A percentile compares a stretch with the other conserved stretches of the same genome.
Evolutionary conservation across 2,329 filamentous ascomycete species (phyloP).

Genomic region (Fusarium chlamydosporum): DNA sequence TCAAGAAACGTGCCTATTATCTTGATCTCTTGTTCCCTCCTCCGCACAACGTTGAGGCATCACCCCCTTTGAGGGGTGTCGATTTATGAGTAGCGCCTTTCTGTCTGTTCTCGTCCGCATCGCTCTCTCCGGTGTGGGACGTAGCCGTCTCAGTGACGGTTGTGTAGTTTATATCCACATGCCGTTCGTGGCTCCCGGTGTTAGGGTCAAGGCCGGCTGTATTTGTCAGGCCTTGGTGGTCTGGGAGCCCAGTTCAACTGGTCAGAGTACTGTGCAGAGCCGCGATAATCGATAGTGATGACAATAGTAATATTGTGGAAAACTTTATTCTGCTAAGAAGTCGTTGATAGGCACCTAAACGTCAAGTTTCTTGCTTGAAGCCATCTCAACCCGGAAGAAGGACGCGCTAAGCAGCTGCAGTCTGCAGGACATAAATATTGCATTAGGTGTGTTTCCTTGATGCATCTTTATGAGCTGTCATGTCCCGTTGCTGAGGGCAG

Average conservation of each 20-base stretch:
- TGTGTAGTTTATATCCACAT: conserved; percentile 37
- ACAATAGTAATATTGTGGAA: conserved; percentile 2
- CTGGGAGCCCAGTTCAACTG: neutral
- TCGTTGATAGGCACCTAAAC: conserved; percentile 5
- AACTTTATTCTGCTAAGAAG: conserved; percentile 26
- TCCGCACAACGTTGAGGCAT: neutral
- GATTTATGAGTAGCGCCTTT: conserved; percentile 14
- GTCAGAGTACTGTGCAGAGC: neutral
- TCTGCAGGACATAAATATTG: conserved; percentile 47
- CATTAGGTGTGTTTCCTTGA: conserved; percentile 31
- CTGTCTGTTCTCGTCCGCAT: conserved; percentile 31
- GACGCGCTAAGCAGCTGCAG: conserved; percentile 17
- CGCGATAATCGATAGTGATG: neutral
- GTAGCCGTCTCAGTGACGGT: conserved; percentile 22
- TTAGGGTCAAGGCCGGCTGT: conserved; percentile 7
- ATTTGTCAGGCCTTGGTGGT: conserved; percentile 10
- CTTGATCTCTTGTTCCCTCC: conserved; percentile 22
- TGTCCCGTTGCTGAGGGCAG: conserved; percentile 19
- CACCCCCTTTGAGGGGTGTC: conserved; percentile 20
- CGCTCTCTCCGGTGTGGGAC: conserved; percentile 32
- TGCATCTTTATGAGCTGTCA: conserved; percentile 17
- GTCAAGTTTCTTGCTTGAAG: conserved; percentile 5
- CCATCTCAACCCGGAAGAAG: conserved; percentile 9
- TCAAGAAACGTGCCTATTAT: conserved; percentile 5
- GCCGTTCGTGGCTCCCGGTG: conserved; percentile 34